Percentiles rank a stretch among this genome's conserved stretches.
These are phyloP conservation scores for Mrakia gelida DNA, from an alignment of 768 basidiomycete genomes.

Conservation along the genomic window DNA sequence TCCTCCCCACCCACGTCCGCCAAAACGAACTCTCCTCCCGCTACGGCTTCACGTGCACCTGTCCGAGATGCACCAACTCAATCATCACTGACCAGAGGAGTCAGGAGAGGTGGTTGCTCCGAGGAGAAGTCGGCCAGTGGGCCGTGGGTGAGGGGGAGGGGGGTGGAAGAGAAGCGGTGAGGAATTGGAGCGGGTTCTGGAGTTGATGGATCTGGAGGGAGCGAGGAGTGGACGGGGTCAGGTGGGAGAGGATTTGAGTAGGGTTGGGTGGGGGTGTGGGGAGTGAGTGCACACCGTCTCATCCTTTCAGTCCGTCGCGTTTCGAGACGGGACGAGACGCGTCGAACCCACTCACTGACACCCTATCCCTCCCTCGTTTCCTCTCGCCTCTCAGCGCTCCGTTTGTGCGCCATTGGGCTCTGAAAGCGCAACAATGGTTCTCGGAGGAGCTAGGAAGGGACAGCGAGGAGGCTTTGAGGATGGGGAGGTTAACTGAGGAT, in stretches of 20 bases:
- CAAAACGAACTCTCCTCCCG: background rate
- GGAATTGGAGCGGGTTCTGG: background rate
- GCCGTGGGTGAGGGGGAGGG: background rate
- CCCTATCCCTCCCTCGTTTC: background rate
- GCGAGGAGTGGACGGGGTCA: background rate
- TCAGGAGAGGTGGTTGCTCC: background rate
- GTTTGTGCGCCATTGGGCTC: background rate
- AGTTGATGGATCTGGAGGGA: background rate
- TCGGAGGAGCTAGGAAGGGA: background rate
- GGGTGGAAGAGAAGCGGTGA: background rate
- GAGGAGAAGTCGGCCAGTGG: background rate
- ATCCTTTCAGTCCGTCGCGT: background rate
- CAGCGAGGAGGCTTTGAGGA: background rate
- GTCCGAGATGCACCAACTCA: background rate
- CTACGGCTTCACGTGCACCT: background rate
- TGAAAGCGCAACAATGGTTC: background rate
- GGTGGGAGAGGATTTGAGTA: background rate
- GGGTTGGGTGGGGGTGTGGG: background rate
- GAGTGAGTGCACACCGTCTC: background rate
- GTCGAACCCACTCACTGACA: background rate
- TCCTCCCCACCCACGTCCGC: background rate
- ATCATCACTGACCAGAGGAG: background rate
- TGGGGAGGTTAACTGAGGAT: background rate
- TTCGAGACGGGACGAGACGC: background rate
- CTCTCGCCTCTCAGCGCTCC: background rate